Base-by-base conservation (phyloP, 306 rosid species). In the Rosa multiflora region DNA sequence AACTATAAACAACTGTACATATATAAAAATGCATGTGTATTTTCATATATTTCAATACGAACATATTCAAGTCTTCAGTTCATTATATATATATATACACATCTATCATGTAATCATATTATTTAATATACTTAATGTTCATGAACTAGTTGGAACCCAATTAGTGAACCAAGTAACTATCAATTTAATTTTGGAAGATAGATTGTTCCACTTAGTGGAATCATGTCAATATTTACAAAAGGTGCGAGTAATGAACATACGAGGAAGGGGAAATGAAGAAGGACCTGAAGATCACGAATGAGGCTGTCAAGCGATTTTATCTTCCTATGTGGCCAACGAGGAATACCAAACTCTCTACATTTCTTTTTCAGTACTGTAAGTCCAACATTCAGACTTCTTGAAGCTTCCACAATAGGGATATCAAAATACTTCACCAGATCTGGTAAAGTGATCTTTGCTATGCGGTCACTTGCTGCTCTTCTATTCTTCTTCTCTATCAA, bases 281-380 rank as follows among this genome's bases (percentile, higher is more conserved):
- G 53, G 74, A 92, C 98, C 97, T 94, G 94, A 78, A 94, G 97
- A 87, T 88, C 93, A 59, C 81, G 90, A 73, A 94, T 94, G 88
- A 94, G 97, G 86, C 88, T 67, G 78, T 90, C 97, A 17, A 94
- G 93, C 14, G 98, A 94, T 86, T 90, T 94, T 75, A 94, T 90
- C 85, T 94, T 94, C 85, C 98, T 88, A 82, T 94, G 98, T 53
- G 97, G 98, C 96, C 98, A 94, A 73, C 98, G 94, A 44, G 91
- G 92, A 79, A 94, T 94, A 46, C 98, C 97, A 14, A 90, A 88
- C 79, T 94, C 97, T 88, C 98, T 90, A 80, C 98, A 90, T 82
- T 90, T 94, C 85, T 82, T 88, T 86, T 94, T 94, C 61, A 94
- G 96, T 75, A 88, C 97, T 44, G 98, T 90, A 51, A 94, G 90